phyloP scores from a whole-genome alignment of 352 stramenopile genomes.

The Chrysophaeum taylorii region DNA sequence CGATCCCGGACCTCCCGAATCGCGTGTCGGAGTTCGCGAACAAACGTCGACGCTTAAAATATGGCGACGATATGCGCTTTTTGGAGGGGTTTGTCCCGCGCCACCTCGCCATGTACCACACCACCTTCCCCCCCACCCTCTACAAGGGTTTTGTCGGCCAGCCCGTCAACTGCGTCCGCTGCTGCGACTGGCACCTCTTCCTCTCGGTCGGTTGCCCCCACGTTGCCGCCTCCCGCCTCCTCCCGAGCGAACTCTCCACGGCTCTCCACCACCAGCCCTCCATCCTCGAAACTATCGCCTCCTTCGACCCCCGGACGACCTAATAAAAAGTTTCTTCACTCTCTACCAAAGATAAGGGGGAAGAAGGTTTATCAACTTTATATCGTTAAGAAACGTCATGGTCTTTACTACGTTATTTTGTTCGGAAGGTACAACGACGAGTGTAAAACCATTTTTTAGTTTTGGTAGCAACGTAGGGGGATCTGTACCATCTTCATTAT shows the following conservation, averaged over 20 bases:
- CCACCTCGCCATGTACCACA: not conserved
- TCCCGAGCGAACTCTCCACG: not conserved
- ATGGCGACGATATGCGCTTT: constrained; percentile 1
- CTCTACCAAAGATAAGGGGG: too few species aligned
- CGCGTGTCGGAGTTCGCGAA: not conserved
- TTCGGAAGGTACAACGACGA: too few species aligned
- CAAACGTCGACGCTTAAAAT: not conserved
- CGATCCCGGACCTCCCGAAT: not conserved
- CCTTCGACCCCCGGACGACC: too few species aligned
- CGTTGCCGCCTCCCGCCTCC: not conserved
- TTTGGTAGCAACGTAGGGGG: too few species aligned
- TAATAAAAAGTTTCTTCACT: too few species aligned
- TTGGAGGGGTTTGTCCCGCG: not conserved
- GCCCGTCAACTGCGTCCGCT: not conserved
- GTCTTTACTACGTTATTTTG: too few species aligned
- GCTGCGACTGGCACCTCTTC: not conserved
- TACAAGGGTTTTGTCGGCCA: constrained; percentile 2
- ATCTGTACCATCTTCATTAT: too few species aligned
- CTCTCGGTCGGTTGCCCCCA: not conserved
- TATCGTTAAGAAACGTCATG: too few species aligned
- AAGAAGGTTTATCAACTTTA: too few species aligned
- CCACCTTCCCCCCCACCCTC: not conserved
- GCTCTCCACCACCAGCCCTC: not conserved
- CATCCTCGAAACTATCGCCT: not conserved
- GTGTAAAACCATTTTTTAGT: too few species aligned